Base-by-base conservation (phyloP, 805 yeast genomes). In the Clavispora carvajalis region DNA sequence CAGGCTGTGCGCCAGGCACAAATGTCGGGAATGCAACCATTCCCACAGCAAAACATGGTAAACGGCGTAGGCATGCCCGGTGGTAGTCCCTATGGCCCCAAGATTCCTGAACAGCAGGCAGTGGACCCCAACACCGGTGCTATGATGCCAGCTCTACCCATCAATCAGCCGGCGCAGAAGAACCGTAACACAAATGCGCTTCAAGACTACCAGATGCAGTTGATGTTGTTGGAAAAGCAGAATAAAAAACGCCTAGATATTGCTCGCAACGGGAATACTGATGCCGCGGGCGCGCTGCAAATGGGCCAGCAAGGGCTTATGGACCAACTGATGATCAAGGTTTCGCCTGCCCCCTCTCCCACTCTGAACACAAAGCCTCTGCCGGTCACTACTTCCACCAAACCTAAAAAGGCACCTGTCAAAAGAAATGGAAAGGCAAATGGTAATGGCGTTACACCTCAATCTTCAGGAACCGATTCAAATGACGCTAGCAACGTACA, bases 121-220 rank as follows among this genome's bases (percentile, higher is more conserved):
- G 22, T 18, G 29, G 40, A 33, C 22, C 36, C 34, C 37, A 17
- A 9, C n/a, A 24, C 29, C 3, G 33, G 18, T 6, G 17, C 12
- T 2, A 21, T 15, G 26, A 22, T 33, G 17, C 25, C 17, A 31
- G 19, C 39, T 36, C 38, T 21, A 26, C 37, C 48, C 9, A 38
- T 45, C 40, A 17, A 21, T 17, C 42, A 34, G 8, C 34, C 31
- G 29, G 34, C 37, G 36, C 49, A 36, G 33, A 45, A 49, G 21
- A 54, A 47, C 33, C 54, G 65, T 34, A 67, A 67, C 49, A 68
- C 64, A 42, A 73, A 72, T 52, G 90, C 91, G 1, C 64, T 86
- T 29, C 86, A 82, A 52, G 95, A 86, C 55, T 86, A 87, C 59
- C 95, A 86, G 58, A 80, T 78, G 69, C 91, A 85, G 59, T 65